Evolutionary conservation across 163 green algal genomes (phyloP).

Genomic region (Chlorella variabilis): DNA sequence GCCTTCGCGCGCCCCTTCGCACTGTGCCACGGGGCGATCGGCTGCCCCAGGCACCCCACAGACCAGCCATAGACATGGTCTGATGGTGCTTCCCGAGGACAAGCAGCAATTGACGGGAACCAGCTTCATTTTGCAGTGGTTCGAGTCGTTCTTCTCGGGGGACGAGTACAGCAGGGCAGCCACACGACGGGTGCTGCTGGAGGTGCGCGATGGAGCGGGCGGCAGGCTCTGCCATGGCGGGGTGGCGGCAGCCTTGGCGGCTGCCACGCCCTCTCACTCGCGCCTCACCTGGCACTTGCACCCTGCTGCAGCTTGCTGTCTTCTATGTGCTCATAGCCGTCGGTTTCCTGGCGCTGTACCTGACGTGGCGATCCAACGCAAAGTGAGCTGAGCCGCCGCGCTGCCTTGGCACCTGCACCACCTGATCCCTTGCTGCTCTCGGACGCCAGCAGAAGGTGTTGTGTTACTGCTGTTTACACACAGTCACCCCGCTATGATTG

Average conservation of each 20-base stretch:
- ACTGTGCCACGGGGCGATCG: too few relatives aligned
- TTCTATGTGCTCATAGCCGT: constrained; percentile 42
- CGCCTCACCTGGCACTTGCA: background rate
- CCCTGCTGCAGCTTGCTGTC: constrained; percentile 31
- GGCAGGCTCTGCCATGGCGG: background rate
- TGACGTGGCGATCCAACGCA: constrained; percentile 41
- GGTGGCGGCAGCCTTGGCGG: background rate
- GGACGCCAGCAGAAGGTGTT: background rate
- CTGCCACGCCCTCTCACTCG: background rate
- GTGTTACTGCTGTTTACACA: background rate
- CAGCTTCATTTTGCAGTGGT: constrained; percentile 20
- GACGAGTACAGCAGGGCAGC: constrained; percentile 7
- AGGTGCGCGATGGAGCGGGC: constrained; percentile 7
- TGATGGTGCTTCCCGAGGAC: constrained; percentile 29
- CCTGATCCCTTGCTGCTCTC: background rate
- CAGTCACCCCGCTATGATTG: too few relatives aligned
- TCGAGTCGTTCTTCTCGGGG: constrained; percentile 1
- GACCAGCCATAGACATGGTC: too few relatives aligned
- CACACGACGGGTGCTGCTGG: constrained; percentile 1
- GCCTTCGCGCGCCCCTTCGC: too few relatives aligned
- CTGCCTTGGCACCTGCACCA: background rate
- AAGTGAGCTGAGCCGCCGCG: background rate
- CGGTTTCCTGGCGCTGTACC: constrained; percentile 34
- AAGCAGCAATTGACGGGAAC: background rate
- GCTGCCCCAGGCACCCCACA: too few relatives aligned